Base-by-base conservation (phyloP, 1,284 basidiomycete genomes). In the Kwoniella shivajii region DNA sequence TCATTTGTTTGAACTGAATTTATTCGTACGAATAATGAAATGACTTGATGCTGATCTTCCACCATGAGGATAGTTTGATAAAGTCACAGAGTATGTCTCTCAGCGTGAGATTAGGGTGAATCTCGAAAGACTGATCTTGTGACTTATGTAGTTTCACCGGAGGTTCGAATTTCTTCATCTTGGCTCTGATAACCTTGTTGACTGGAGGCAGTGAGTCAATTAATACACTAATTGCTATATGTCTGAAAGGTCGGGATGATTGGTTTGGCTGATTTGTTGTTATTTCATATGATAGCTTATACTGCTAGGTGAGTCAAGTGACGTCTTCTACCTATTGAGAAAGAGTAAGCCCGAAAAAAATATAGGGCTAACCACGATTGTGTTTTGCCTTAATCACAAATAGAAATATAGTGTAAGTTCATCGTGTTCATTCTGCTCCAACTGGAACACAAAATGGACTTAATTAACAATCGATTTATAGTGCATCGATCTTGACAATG, bases 81-180 rank as follows among this genome's bases (percentile, higher is more conserved):
- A 88, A 71, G 85, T 88, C 48, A 88, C 86, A 10, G 87, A 75
- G 65, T 70, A 33, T 46, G 67, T 67, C 7, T 6, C n/a, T 20
- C 3, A 27, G n/a, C n/a, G n/a, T n/a, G n/a, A n/a, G n/a, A n/a
- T n/a, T n/a, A n/a, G n/a, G n/a, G n/a, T n/a, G n/a, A n/a, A n/a
- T n/a, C n/a, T n/a, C n/a, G n/a, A 18, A 18, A 39, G 18, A 38
- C 22, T 20, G 1, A n/a, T n/a, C 1, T 10, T 5, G 1, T 20
- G n/a, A 39, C 11, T 10, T n/a, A n/a, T 7, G 22, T 39, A 50
- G 34, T 27, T 16, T 34, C 14, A 20, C 52, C 50, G 74, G 63
- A 82, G 85, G 86, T 34, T 85, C 84, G 5, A 88, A 88, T 69
- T 87, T 88, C 75, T 85, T 88, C 72, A 67, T 85, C 16, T 74